Percentiles rank a stretch among this genome's conserved stretches.
Conservation (phyloP, 768 basidiomycete genomes). For the Russula foetens region DNA sequence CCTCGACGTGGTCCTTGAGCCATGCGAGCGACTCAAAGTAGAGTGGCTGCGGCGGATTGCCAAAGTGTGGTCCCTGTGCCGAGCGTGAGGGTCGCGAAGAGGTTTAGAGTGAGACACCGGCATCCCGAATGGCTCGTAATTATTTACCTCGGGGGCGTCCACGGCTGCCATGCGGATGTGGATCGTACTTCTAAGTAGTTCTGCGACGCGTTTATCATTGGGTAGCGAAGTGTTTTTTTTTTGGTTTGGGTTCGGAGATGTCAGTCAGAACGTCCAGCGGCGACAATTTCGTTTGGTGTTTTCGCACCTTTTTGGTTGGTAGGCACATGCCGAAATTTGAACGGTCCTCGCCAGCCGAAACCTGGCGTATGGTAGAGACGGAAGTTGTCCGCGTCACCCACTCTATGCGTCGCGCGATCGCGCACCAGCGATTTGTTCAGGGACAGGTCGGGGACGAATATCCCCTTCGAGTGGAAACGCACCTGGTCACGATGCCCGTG, state of each 20-base stretch:
- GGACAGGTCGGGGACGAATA: not conserved
- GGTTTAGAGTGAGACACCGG: too few species aligned
- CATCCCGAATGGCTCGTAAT: too few species aligned
- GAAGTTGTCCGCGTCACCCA: conserved; percentile 86
- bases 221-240: not conserved
- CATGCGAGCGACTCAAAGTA: conserved; percentile 67
- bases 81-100: not conserved
- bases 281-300: not conserved
- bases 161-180: conserved; percentile 85
- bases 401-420: conserved; percentile 35
- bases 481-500: conserved; percentile 78
- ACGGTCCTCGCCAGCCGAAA: conserved; percentile 64
- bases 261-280: too few species aligned
- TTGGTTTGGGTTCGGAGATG: too few species aligned
- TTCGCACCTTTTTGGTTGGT: conserved; percentile 43
- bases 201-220: conserved; percentile 31
- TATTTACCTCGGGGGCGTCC: conserved; percentile 84
- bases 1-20: conserved; percentile 49
- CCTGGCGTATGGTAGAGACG: conserved; percentile 80
- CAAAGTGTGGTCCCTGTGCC: conserved; percentile 70
- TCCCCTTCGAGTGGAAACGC: conserved; percentile 11
- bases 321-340: conserved; percentile 64
- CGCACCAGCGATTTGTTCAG: not conserved
- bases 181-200: conserved; percentile 71
- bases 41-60: conserved; percentile 68